Base-by-base conservation (phyloP, 129 eudicot genomes). In the Pseudognaphalium luteoalbum region DNA sequence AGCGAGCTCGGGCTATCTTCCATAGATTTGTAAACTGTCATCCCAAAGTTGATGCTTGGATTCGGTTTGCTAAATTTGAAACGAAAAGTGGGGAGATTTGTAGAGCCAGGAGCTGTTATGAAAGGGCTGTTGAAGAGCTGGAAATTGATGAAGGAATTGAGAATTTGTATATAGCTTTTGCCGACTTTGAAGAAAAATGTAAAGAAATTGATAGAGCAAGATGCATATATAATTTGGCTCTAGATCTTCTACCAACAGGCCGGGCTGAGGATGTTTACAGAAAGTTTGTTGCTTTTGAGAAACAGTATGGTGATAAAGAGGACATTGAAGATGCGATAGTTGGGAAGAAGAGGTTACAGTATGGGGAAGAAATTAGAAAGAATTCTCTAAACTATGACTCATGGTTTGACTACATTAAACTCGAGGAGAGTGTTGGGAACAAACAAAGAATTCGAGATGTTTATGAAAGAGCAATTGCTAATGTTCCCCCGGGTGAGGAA, bases 291-390 rank as follows among this genome's bases (percentile, higher is more conserved):
- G 97, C 95, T 2, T 93, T 93, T 71, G 95, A 93, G 83, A 88
- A 93, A 80, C 98, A 90, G 78, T 93, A 88, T 82, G 96, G 98
- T 25, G 98, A 90, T 52, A 76, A 69, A 84, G 96, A 86, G n/a
- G 98, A 96, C 19, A 90, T 88, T 51, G 98, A 93, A 80, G 96
- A 93, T 81, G 98, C 92, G 3, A 88, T 92, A 63, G 89, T 92
- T 12, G 96, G 95, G 75, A 90, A 92, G 79, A 81, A 94, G 72
- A 81, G 98, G 89, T 90, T 92, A 83, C 96, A 90, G 39, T 92
- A 92, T 44, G 96, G 90, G 85, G 96, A 92, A 57, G 94, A 92
- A 67, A 90, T 90, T 37, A 85, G 88, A 82, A 93, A 93, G 76
- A 90, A 90, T 63, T 97, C 98, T 0, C 82, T 88, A 2, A 86